phyloP scores from a whole-genome alignment of 192 early-diverging fungal genomes.

The Coemansia sp. region DNA sequence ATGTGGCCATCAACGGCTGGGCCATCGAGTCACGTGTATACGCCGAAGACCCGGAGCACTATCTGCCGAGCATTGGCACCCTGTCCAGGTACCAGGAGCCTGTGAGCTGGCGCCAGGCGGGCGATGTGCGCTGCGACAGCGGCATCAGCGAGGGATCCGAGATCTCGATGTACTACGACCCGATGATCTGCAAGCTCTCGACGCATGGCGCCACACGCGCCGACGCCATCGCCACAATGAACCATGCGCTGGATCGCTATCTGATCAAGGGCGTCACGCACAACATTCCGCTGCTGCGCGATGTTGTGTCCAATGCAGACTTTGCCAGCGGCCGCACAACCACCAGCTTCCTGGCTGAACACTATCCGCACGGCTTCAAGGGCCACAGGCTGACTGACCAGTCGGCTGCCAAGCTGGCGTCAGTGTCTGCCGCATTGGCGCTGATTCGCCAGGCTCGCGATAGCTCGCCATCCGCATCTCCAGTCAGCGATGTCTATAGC shows the following conservation, averaged over 20 bases:
- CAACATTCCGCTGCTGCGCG: conserved; percentile 91
- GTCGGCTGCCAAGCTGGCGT: conserved; percentile 61
- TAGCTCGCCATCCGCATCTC: not conserved
- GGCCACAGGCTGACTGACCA: conserved; percentile 63
- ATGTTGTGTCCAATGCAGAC: conserved; percentile 72
- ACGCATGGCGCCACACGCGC: conserved; percentile 77
- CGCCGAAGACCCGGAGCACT: conserved; percentile 93
- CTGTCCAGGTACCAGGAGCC: conserved; percentile 87
- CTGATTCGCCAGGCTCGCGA: conserved; percentile 64
- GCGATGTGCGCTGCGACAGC: conserved; percentile 87
- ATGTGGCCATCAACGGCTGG: conserved; percentile 84
- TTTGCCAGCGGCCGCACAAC: conserved; percentile 76
- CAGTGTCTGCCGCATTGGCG: conserved; percentile 65
- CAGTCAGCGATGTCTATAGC: too few relatives aligned
- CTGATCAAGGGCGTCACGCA: conserved; percentile 94
- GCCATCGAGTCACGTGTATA: conserved; percentile 95
- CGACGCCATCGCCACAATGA: conserved; percentile 77
- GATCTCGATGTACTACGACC: conserved; percentile 95
- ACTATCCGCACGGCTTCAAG: conserved; percentile 87
- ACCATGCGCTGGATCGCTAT: conserved; percentile 81
- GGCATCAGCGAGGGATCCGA: conserved; percentile 90
- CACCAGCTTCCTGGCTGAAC: conserved; percentile 84
- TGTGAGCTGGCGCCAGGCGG: conserved; percentile 16
- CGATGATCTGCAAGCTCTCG: conserved; percentile 92
- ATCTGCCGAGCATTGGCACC: conserved; percentile 89